Base-by-base conservation (phyloP, 495 filamentous ascomycete genomes). In the Penicillium parvum region DNA sequence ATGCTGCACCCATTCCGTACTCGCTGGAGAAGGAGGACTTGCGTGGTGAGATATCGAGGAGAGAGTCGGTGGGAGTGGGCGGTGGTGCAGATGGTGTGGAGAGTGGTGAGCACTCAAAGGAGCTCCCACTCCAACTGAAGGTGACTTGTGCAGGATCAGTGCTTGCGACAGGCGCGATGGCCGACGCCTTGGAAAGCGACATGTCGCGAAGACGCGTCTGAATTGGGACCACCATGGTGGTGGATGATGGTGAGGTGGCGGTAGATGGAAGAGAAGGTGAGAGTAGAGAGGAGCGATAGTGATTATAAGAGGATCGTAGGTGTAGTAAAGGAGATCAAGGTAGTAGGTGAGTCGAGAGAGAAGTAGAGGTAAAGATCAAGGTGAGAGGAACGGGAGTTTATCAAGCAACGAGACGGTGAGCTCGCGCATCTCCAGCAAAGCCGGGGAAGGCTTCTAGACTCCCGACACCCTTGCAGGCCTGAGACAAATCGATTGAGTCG, bases 11-110 rank as follows among this genome's bases (percentile, higher is more conserved):
- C 60, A 66, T 60, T 1, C 58, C 65, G 42, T 64, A 63, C 26
- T 61, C 53, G 30, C 52, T 68, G 21, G 68, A 69, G 57, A 73
- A 73, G 15, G 68, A 72, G 10, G 65, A 67, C 43, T 73, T 73
- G 61, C 68, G 68, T 10, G 69, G 69, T 19, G 57, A 58, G 54
- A 73, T 70, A 39, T 73, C 69, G 37, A 64, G 58, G 9, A 73
- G 53, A 26, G 59, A 56, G 54, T 71, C 61, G 48, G 38, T 60
- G 14, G 64, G 66, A 5, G 68, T 63, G 16, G 66, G 66, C 14
- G 69, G 68, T 14, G 68, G 69, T 3, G 65, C 60, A 5, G 64
- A 63, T 10, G 68, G 67, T 21, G 57, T 58, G 2, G 61, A 63
- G 33, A 63, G 49, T 19, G 53, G 56, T 7, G 66, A 61, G 28